Percentiles rank a stretch among this genome's conserved stretches.
Evolutionary conservation across 2,329 filamentous ascomycete species (phyloP).

Genomic region (Cladosporium sp.): DNA sequence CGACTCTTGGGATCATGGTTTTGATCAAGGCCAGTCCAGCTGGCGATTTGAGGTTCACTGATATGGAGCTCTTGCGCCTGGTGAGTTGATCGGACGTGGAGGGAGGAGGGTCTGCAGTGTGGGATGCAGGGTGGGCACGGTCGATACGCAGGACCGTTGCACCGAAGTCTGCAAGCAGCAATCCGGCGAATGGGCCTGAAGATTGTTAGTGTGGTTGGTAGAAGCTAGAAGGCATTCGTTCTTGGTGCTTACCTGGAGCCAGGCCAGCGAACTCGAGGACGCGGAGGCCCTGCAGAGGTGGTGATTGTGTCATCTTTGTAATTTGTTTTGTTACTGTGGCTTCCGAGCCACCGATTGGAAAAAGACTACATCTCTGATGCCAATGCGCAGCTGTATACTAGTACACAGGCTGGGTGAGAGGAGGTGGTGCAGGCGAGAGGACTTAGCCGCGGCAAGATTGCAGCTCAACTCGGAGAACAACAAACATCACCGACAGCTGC

Average conservation of each 20-base stretch:
- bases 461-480: neutral
- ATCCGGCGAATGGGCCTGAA: conserved; percentile 77
- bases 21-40: conserved; percentile 62
- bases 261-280: conserved; percentile 64
- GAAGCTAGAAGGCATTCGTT: neutral
- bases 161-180: conserved; percentile 85
- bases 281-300: conserved; percentile 54
- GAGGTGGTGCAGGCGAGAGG: neutral
- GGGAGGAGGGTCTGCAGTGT: conserved; percentile 30
- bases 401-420: neutral
- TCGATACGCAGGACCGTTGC: conserved; percentile 85
- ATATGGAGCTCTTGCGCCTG: conserved; percentile 74
- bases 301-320: conserved; percentile 28
- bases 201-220: conserved; percentile 4
- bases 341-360: neutral
- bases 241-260: conserved; percentile 48
- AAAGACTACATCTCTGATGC: conserved; percentile 5
- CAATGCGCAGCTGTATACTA: neutral
- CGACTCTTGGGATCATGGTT: conserved; percentile 57
- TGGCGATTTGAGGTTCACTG: conserved; percentile 69
- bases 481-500: too few relatives aligned
- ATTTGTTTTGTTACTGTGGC: neutral
- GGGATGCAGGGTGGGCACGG: conserved; percentile 46
- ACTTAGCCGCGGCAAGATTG: neutral
- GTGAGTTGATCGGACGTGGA: conserved; percentile 67